Conservation (phyloP, 768 basidiomycete species). For the Amanita rubescens region DNA sequence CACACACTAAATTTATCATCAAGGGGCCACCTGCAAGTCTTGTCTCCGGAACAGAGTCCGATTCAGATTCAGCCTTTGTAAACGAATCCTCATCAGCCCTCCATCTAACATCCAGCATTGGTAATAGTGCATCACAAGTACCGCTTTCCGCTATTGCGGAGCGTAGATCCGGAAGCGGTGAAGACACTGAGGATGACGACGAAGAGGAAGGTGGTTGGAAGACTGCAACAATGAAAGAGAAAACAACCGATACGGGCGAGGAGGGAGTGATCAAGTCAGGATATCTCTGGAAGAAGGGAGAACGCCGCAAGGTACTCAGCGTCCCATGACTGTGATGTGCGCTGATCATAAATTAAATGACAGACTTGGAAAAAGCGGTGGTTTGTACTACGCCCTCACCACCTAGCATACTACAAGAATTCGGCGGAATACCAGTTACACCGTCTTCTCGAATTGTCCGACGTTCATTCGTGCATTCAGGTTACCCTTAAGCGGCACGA, state of each 20-base stretch:
- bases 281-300: conserved; percentile 97
- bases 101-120: conserved; percentile 17
- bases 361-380: conserved; percentile 99
- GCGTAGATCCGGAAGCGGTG: conserved; percentile 58
- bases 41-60: conserved; percentile 78
- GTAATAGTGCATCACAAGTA: conserved; percentile 28
- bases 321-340: conserved; percentile 3
- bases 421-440: conserved; percentile 91
- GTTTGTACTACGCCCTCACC: conserved; percentile 91
- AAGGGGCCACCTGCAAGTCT: conserved; percentile 18
- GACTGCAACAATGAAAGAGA: conserved; percentile 36
- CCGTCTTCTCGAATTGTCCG: conserved; percentile 76
- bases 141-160: conserved; percentile 77
- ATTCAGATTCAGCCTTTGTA: conserved; percentile 66
- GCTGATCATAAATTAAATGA: conserved; percentile 1
- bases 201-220: conserved; percentile 64
- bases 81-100: conserved; percentile 44
- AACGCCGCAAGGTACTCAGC: conserved; percentile 76
- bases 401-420: conserved; percentile 95
- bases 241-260: conserved; percentile 43
- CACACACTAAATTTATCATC: conserved; percentile 6
- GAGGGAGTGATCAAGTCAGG: conserved; percentile 83
- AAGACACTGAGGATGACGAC: conserved; percentile 73
- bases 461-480: conserved; percentile 85
- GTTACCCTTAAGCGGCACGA: conserved; percentile 85